phyloP scores from a whole-genome alignment of 2,329 filamentous ascomycete species.

The Pseudocercospora pini-densiflorae region DNA sequence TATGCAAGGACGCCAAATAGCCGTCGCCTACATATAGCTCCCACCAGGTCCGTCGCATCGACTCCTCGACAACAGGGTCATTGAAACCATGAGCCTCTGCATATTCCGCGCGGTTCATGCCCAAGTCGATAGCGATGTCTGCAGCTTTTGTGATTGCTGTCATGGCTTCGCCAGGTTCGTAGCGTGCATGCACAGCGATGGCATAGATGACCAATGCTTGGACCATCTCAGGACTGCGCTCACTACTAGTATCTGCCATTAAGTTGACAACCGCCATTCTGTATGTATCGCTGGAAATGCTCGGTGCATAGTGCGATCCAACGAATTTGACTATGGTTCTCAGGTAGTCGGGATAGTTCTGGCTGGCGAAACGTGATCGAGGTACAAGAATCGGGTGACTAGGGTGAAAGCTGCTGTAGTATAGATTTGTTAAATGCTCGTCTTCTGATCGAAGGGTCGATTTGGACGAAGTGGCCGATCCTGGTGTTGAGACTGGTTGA shows the following conservation, averaged over 20 bases:
- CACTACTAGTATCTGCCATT: slow-evolving; percentile 38
- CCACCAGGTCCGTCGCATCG: slow-evolving; percentile 91
- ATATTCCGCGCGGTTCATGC: slow-evolving; percentile 72
- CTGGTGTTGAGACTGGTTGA: slow-evolving; percentile 15
- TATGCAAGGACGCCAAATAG: slow-evolving; percentile 80
- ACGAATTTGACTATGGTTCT: slow-evolving; percentile 62
- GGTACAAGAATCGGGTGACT: slow-evolving; percentile 63
- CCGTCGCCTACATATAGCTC: slow-evolving; percentile 80
- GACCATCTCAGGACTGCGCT: slow-evolving; percentile 58
- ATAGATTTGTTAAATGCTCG: slow-evolving; percentile 55
- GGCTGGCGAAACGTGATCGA: slow-evolving; percentile 44
- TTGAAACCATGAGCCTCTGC: slow-evolving; percentile 66
- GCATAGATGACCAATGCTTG: slow-evolving; percentile 79
- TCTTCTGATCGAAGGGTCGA: slow-evolving; percentile 37
- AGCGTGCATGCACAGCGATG: slow-evolving; percentile 77
- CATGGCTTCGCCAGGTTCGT: slow-evolving; percentile 70
- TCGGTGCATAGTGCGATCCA: slow-evolving; percentile 56
- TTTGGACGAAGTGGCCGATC: slow-evolving; percentile 46
- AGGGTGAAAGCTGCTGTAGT: slow-evolving; percentile 60
- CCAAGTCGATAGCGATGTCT: slow-evolving; percentile 73
- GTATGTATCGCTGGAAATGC: slow-evolving; percentile 44
- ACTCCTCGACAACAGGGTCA: slow-evolving; percentile 75
- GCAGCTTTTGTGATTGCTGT: slow-evolving; percentile 71
- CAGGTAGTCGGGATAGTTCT: slow-evolving; percentile 53
- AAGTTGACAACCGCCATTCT: slow-evolving; percentile 57